Evolutionary conservation across 2,329 filamentous ascomycete genomes (phyloP).

Genomic region (Verticillium dahliae): DNA sequence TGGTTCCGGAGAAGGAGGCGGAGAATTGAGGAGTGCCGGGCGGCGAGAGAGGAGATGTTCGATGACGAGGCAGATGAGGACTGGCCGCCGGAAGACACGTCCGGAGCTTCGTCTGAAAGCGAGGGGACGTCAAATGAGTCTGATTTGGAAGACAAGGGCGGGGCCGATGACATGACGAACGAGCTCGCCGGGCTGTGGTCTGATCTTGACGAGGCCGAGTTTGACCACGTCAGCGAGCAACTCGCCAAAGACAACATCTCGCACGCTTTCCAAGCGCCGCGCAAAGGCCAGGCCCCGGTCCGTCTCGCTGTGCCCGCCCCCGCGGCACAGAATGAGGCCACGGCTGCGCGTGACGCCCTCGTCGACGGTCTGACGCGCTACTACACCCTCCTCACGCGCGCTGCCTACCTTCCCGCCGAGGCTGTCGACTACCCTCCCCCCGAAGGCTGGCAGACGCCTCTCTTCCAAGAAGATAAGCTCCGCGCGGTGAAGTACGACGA

Average conservation of each 20-base stretch:
- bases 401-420: not conserved
- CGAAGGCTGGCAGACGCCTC: not conserved
- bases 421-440: not conserved
- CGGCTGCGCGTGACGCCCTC: not conserved
- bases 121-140: not conserved
- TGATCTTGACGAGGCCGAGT: not conserved
- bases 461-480: not conserved
- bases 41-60: not conserved
- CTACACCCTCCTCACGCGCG: not conserved
- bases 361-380: not conserved
- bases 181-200: not conserved
- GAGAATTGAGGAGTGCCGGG: not conserved
- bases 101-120: too few species aligned
- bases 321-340: not conserved
- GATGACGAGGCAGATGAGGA: not conserved
- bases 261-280: not conserved
- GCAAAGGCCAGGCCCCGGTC: not conserved
- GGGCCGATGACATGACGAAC: not conserved
- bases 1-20: not conserved
- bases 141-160: not conserved
- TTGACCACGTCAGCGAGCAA: not conserved
- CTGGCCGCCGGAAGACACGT: not conserved
- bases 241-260: not conserved
- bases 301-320: not conserved
- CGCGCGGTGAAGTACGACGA: conserved; percentile 3